These are phyloP conservation scores for Collybiopsis luxurians DNA, from an alignment of 768 basidiomycete species.

Conservation along the genomic window DNA sequence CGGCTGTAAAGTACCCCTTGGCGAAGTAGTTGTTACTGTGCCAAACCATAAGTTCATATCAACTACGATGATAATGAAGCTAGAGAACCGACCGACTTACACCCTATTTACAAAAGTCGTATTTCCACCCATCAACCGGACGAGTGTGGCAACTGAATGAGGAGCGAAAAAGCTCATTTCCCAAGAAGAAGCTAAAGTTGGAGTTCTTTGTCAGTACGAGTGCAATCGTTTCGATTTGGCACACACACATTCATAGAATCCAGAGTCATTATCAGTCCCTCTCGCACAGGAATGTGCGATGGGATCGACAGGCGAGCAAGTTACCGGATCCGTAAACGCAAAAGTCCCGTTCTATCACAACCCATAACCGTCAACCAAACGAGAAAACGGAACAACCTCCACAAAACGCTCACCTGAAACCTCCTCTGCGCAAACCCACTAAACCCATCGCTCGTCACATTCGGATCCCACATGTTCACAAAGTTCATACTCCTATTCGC, in stretches of 20 bases:
- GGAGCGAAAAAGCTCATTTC: constrained; percentile 53
- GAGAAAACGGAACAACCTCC: no score
- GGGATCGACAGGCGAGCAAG: constrained; percentile 49
- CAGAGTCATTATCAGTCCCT: constrained; percentile 47
- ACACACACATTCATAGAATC: constrained; percentile 49
- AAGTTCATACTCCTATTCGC: constrained; percentile 52
- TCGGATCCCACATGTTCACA: constrained; percentile 48
- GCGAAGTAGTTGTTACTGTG: constrained; percentile 43
- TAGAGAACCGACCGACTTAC: constrained; percentile 23
- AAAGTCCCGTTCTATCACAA: constrained; percentile 44
- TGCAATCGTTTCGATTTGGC: neutral
- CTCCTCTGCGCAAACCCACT: constrained; percentile 44
- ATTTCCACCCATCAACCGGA: constrained; percentile 45
- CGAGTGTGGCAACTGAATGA: constrained; percentile 45
- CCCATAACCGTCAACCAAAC: no score
- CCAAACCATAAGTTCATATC: neutral
- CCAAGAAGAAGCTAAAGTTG: constrained; percentile 44
- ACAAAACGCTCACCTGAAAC: constrained; percentile 30
- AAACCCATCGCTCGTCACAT: constrained; percentile 43
- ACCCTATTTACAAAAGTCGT: constrained; percentile 38
- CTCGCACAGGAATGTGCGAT: constrained; percentile 45
- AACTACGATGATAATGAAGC: no score
- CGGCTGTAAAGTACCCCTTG: constrained; percentile 42
- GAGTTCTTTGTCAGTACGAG: neutral
- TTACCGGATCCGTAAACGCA: constrained; percentile 46